Evolutionary conservation across 176 grass and related monocot species (phyloP).

Genomic region (Musa beccarii): DNA sequence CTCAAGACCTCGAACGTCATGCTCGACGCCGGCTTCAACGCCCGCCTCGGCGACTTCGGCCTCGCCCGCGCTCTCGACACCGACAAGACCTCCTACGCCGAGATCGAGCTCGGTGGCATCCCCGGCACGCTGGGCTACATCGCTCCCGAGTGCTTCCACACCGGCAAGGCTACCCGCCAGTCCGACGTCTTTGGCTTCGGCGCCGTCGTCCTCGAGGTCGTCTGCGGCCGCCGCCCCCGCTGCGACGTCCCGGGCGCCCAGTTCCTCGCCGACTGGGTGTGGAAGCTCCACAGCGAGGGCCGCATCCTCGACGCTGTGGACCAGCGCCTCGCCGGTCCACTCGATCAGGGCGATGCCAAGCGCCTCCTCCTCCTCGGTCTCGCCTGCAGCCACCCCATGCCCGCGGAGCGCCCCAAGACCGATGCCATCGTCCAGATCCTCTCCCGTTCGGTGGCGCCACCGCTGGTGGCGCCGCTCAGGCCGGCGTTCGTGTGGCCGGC

Average conservation of each 20-base stretch:
- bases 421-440: constrained; percentile 39
- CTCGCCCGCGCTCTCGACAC: constrained; percentile 47
- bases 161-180: constrained; percentile 29
- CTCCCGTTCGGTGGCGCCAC: constrained; percentile 25
- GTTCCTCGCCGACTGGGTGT: constrained; percentile 43
- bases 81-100: constrained; percentile 34
- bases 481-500: constrained; percentile 42
- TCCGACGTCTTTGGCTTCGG: constrained; percentile 50
- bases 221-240: constrained; percentile 29
- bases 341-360: constrained; percentile 22
- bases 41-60: constrained; percentile 67
- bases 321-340: constrained; percentile 15
- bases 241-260: neutral
- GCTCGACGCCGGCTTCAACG: constrained; percentile 40
- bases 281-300: constrained; percentile 41
- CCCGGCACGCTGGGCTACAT: constrained; percentile 57
- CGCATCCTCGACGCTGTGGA: constrained; percentile 39
- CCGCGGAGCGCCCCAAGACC: constrained; percentile 30
- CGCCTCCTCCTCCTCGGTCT: constrained; percentile 39
- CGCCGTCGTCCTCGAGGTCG: constrained; percentile 47
- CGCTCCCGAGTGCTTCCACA: constrained; percentile 47
- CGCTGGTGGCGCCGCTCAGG: constrained; percentile 27
- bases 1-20: constrained; percentile 62
- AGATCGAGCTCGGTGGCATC: constrained; percentile 18
- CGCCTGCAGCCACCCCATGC: constrained; percentile 47